A percentile compares a stretch with the other conserved stretches of the same genome.
These are phyloP conservation scores for Nevesoporus exiguus DNA, from an alignment of 768 basidiomycete species.

Conservation along the genomic window DNA sequence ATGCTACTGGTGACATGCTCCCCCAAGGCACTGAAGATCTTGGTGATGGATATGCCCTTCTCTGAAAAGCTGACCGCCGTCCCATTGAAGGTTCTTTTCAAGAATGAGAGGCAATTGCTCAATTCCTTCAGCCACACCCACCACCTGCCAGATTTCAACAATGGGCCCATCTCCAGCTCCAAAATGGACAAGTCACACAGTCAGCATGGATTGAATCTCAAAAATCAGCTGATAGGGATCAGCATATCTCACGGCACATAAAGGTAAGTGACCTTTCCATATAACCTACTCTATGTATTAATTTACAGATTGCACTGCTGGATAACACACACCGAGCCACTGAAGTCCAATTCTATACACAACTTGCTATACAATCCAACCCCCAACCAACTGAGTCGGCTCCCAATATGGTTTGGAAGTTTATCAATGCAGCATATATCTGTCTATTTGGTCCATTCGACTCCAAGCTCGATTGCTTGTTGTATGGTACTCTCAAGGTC, in stretches of 20 bases:
- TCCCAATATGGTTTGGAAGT: background rate
- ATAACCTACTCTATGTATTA: too few species aligned
- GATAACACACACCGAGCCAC: background rate
- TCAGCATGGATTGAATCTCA: background rate
- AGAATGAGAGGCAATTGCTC: too few species aligned
- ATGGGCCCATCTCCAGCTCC: background rate
- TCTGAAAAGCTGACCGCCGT: background rate
- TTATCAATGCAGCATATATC: background rate
- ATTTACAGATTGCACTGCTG: too few species aligned
- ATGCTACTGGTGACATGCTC: background rate
- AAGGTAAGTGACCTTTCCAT: background rate
- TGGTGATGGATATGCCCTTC: background rate
- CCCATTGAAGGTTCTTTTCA: background rate
- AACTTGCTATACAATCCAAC: too few species aligned
- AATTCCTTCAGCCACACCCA: background rate
- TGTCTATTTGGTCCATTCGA: background rate
- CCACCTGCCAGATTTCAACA: background rate
- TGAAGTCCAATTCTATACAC: background rate
- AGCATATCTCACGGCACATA: background rate
- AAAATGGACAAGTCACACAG: background rate
- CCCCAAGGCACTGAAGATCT: background rate
- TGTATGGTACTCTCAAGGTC: background rate
- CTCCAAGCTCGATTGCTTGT: background rate
- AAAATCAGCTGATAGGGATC: background rate
- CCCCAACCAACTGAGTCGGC: too few species aligned